Conservation (phyloP, 2,329 filamentous ascomycete species). For the Talaromyces sp. region DNA sequence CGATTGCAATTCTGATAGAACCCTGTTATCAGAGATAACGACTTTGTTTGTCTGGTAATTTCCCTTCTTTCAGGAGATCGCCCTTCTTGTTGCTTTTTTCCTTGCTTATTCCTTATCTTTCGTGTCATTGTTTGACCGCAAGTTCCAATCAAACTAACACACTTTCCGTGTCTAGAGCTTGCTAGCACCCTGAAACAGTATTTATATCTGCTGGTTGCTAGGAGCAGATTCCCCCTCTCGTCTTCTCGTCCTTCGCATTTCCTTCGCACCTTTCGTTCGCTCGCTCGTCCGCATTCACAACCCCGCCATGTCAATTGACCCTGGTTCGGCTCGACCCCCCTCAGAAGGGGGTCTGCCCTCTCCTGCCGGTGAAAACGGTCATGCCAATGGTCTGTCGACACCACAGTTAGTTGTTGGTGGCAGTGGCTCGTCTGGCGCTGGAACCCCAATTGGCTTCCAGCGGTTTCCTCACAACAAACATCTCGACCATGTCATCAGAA, state of each 20-base stretch:
- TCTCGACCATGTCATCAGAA: constrained; percentile 53
- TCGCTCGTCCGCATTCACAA: not conserved
- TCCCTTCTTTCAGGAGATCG: not conserved
- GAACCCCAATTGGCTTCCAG: constrained; percentile 44
- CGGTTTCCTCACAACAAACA: constrained; percentile 53
- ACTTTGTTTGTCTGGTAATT: not conserved
- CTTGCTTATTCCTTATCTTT: constrained; percentile 2
- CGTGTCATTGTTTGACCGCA: constrained; percentile 2
- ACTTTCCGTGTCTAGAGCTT: not conserved
- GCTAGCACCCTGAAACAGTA: not conserved
- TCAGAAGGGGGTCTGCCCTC: constrained; percentile 15
- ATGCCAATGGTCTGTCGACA: constrained; percentile 20
- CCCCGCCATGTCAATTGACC: constrained; percentile 18
- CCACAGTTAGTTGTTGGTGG: constrained; percentile 38
- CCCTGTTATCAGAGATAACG: constrained; percentile 5
- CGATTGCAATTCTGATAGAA: constrained; percentile 6
- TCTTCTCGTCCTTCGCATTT: not conserved
- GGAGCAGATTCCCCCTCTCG: too few species aligned
- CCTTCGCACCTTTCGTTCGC: not conserved
- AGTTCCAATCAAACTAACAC: not conserved
- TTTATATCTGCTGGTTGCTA: not conserved
- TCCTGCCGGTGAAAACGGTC: not conserved
- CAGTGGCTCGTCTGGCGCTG: constrained; percentile 33
- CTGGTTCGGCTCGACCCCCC: constrained; percentile 11
- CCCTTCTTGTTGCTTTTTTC: not conserved